Conservation (phyloP, 2,329 filamentous ascomycete species). For the Xylariaceae sp. region DNA sequence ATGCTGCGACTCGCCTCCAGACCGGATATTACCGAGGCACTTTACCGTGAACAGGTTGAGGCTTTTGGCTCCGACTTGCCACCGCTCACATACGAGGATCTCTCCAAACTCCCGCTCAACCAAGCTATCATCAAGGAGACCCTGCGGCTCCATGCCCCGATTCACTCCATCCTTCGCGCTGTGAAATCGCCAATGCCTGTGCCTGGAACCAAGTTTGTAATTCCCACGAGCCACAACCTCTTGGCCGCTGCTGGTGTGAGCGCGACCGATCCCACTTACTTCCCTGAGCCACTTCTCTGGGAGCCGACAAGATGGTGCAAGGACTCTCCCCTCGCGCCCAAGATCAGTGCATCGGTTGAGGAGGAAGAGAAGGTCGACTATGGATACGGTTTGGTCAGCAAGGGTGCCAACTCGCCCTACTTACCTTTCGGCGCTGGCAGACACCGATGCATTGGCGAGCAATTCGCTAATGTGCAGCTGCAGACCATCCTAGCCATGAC, state of each 20-base stretch:
- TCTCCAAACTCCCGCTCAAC: conserved; percentile 77
- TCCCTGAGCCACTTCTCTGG: conserved; percentile 79
- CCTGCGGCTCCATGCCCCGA: conserved; percentile 83
- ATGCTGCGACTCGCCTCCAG: conserved; percentile 74
- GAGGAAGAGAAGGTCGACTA: conserved; percentile 82
- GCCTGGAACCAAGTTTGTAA: conserved; percentile 74
- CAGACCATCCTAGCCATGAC: conserved; percentile 77
- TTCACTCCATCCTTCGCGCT: conserved; percentile 91
- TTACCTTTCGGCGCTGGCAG: conserved; percentile 90
- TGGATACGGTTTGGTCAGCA: conserved; percentile 87
- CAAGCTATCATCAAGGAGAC: conserved; percentile 87
- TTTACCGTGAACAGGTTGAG: conserved; percentile 76
- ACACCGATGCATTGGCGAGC: conserved; percentile 93
- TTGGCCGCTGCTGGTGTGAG: conserved; percentile 83
- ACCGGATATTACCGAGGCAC: conserved; percentile 73
- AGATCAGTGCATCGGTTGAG: conserved; percentile 41
- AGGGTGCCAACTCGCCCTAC: conserved; percentile 85
- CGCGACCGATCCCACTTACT: conserved; percentile 66
- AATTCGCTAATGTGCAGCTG: conserved; percentile 91
- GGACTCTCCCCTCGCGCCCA: conserved; percentile 53
- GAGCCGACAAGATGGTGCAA: conserved; percentile 88
- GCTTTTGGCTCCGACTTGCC: conserved; percentile 72
- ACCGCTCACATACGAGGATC: conserved; percentile 69
- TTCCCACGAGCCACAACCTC: conserved; percentile 76
- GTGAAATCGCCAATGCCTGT: conserved; percentile 86